A percentile compares a stretch with the other conserved stretches of the same genome.
These are phyloP conservation scores for Handroanthus guayacan DNA, from an alignment of 257 asterid genomes.

Conservation along the genomic window DNA sequence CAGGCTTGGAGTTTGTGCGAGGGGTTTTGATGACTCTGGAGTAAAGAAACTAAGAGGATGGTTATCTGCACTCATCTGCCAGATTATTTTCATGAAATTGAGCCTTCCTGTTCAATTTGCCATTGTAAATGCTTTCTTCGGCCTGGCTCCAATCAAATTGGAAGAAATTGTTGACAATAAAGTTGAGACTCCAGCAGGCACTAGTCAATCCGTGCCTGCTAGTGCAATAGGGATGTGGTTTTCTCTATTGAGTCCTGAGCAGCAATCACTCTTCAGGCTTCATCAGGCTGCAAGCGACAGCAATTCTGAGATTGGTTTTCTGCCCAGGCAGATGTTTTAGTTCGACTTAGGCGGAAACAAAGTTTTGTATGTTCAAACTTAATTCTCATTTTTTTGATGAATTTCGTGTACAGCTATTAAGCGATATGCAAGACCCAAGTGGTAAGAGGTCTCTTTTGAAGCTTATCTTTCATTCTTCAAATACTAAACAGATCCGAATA, in stretches of 20 bases:
- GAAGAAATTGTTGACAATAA: constrained; percentile 53
- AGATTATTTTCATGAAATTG: constrained; percentile 39
- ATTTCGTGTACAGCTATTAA: constrained; percentile 23
- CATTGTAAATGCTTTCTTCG: constrained; percentile 53
- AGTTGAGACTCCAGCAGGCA: constrained; percentile 32
- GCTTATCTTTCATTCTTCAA: not conserved
- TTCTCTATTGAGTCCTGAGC: constrained; percentile 57
- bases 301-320: not conserved
- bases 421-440: constrained; percentile 8
- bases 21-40: constrained; percentile 63
- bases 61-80: constrained; percentile 47
- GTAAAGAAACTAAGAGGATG: constrained; percentile 59
- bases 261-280: constrained; percentile 58
- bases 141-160: constrained; percentile 50
- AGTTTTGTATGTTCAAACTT: not conserved
- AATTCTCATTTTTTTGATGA: constrained; percentile 17
- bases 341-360: not conserved
- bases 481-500: not conserved
- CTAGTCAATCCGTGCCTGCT: constrained; percentile 46
- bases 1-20: constrained; percentile 74
- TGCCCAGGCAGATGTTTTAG: not conserved
- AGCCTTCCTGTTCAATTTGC: constrained; percentile 57
- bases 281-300: constrained; percentile 40
- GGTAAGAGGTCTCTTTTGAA: not conserved
- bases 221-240: constrained; percentile 70